These are phyloP conservation scores for Aspergillus ellipticus DNA, from an alignment of 495 filamentous ascomycete genomes.

Conservation along the genomic window DNA sequence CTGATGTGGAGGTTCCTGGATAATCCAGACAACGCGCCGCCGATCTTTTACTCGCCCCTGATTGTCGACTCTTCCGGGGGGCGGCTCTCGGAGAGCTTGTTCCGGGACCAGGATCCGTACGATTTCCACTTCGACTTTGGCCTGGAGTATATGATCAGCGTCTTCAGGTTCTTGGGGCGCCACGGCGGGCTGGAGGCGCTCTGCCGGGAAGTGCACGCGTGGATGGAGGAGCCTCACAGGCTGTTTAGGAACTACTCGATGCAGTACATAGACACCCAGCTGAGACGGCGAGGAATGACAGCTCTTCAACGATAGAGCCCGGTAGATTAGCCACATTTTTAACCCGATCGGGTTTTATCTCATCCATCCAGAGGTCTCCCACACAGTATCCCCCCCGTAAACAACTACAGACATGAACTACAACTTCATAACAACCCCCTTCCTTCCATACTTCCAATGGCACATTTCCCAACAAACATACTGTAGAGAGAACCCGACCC, in stretches of 20 bases:
- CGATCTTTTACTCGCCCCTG: constrained; percentile 23
- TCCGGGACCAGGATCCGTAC: constrained; percentile 24
- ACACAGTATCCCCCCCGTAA: too few relatives aligned
- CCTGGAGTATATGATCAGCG: constrained; percentile 14
- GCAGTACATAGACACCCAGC: constrained; percentile 15
- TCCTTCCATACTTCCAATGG: too few relatives aligned
- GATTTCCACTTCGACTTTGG: constrained; percentile 9
- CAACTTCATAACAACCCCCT: too few relatives aligned
- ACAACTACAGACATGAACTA: too few relatives aligned
- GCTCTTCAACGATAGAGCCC: too few relatives aligned
- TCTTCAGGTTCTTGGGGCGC: constrained; percentile 24
- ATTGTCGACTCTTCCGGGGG: constrained; percentile 30
- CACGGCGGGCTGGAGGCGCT: constrained; percentile 15
- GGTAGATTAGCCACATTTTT: too few relatives aligned
- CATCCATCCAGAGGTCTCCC: too few relatives aligned
- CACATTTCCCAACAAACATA: too few relatives aligned
- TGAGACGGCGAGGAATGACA: constrained; percentile 4
- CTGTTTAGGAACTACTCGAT: constrained; percentile 16
- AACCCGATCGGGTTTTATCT: too few relatives aligned
- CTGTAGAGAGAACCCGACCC: too few relatives aligned
- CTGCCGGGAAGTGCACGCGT: constrained; percentile 16
- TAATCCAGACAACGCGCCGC: constrained; percentile 5
- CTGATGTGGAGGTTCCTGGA: constrained; percentile 21
- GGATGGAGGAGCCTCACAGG: constrained; percentile 15
- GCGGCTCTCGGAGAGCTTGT: constrained; percentile 30